Evolutionary conservation across 495 filamentous ascomycete genomes (phyloP).

Genomic region (Penicillium alfredii): DNA sequence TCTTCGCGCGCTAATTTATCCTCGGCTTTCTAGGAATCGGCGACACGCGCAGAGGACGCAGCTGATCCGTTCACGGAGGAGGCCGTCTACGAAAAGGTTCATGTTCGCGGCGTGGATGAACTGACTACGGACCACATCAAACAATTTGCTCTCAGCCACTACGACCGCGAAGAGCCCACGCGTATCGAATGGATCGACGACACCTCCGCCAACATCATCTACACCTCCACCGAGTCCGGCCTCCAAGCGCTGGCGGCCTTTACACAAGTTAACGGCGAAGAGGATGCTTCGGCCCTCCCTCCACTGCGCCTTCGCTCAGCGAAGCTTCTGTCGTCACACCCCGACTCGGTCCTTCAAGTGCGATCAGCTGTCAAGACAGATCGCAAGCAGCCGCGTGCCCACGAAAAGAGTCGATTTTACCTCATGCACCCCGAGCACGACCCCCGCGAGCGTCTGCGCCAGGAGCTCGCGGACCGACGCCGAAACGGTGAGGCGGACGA

Average conservation of each 20-base stretch:
- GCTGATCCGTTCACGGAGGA: conserved; percentile 30
- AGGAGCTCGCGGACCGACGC: conserved; percentile 39
- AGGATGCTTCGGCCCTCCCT: conserved; percentile 36
- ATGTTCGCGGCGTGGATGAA: conserved; percentile 76
- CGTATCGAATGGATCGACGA: conserved; percentile 95
- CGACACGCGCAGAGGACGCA: conserved; percentile 13
- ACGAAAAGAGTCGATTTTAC: conserved; percentile 82
- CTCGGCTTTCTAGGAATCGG: conserved; percentile 18
- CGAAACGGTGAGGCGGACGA: conserved; percentile 54
- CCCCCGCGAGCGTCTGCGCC: conserved; percentile 62
- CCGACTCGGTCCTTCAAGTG: conserved; percentile 63
- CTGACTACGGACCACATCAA: conserved; percentile 73
- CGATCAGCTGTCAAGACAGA: conserved; percentile 70
- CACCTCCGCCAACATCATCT: conserved; percentile 79
- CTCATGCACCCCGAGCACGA: conserved; percentile 85
- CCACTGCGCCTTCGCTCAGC: conserved; percentile 51
- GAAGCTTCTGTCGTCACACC: conserved; percentile 57
- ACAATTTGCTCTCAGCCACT: conserved; percentile 61
- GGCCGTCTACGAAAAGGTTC: conserved; percentile 56
- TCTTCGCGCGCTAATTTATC: too few relatives aligned
- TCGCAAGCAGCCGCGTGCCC: conserved; percentile 68
- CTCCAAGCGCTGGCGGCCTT: conserved; percentile 64
- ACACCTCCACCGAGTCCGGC: conserved; percentile 63
- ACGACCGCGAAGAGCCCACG: conserved; percentile 43
- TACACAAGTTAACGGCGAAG: conserved; percentile 34